Conservation (phyloP, 192 early-diverging fungal species). For the Obelidium mucronatum region DNA sequence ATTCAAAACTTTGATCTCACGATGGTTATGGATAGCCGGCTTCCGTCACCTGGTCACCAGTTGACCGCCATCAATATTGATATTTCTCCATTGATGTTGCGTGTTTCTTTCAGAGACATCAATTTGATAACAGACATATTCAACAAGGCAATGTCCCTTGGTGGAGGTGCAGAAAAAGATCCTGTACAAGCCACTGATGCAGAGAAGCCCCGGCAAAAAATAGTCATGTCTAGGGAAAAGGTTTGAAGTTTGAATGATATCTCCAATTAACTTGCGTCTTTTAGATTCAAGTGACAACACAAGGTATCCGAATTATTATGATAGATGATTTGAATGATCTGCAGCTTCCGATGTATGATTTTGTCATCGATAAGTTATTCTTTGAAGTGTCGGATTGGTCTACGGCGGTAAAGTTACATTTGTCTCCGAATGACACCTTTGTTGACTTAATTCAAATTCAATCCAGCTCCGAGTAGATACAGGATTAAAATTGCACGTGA, state of each 20-base stretch:
- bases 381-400: conserved; percentile 89
- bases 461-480: conserved; percentile 62
- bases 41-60: conserved; percentile 64
- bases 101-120: conserved; percentile 88
- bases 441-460: conserved; percentile 17
- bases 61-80: conserved; percentile 75
- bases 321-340: conserved; percentile 92
- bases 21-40: conserved; percentile 77
- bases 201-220: neutral
- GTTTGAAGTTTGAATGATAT: conserved; percentile 35
- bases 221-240: conserved; percentile 62
- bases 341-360: conserved; percentile 88
- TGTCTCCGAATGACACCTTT: too few species aligned
- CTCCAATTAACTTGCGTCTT: neutral
- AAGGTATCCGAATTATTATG: conserved; percentile 78
- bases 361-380: conserved; percentile 80
- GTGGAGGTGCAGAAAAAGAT: conserved; percentile 5
- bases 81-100: conserved; percentile 76
- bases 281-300: conserved; percentile 58
- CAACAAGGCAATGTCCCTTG: conserved; percentile 31
- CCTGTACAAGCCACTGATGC: neutral
- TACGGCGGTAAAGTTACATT: conserved; percentile 61
- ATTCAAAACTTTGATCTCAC: conserved; percentile 92
- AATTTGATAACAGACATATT: conserved; percentile 85
- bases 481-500: conserved; percentile 75